Conservation (phyloP, 225 moss, liverwort and hornwort genomes). For the Marchantia polymorpha region DNA sequence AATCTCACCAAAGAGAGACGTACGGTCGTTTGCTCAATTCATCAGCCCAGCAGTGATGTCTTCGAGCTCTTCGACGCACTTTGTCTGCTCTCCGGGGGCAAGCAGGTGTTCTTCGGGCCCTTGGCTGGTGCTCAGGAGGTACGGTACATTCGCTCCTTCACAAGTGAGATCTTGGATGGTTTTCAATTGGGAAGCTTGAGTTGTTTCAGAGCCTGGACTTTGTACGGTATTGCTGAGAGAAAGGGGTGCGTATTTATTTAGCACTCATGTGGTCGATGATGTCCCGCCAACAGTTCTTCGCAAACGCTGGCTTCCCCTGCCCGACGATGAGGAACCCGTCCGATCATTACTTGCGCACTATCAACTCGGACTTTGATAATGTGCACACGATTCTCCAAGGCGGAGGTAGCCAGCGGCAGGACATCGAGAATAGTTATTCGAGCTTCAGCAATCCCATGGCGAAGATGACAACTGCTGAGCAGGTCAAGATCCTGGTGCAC, state of each 20-base stretch:
- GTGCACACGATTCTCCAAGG: constrained; percentile 24
- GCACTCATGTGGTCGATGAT: not conserved
- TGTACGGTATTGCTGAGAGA: not conserved
- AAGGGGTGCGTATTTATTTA: not conserved
- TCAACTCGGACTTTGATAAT: constrained; percentile 41
- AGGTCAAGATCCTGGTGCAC: constrained; percentile 38
- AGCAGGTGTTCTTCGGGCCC: constrained; percentile 33
- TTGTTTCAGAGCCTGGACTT: not conserved
- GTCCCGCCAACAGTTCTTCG: constrained; percentile 34
- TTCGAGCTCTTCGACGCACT: constrained; percentile 50
- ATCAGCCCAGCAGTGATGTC: constrained; percentile 49
- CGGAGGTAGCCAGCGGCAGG: constrained; percentile 5
- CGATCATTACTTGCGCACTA: constrained; percentile 37
- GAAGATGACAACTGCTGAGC: constrained; percentile 41
- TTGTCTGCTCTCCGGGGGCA: constrained; percentile 37
- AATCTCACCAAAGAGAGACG: constrained; percentile 42
- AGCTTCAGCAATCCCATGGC: constrained; percentile 29
- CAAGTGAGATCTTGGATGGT: not conserved
- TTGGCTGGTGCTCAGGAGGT: constrained; percentile 40
- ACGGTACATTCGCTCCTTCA: not conserved
- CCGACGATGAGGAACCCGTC: constrained; percentile 37
- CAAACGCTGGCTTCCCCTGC: constrained; percentile 41
- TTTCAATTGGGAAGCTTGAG: not conserved
- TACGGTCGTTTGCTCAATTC: constrained; percentile 39
- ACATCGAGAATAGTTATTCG: constrained; percentile 28